Evolutionary conservation across 2,329 filamentous ascomycete species (phyloP), one percentile per base, ranked within the genome.

Genomic region (Colletotrichum viniferum): DNA sequence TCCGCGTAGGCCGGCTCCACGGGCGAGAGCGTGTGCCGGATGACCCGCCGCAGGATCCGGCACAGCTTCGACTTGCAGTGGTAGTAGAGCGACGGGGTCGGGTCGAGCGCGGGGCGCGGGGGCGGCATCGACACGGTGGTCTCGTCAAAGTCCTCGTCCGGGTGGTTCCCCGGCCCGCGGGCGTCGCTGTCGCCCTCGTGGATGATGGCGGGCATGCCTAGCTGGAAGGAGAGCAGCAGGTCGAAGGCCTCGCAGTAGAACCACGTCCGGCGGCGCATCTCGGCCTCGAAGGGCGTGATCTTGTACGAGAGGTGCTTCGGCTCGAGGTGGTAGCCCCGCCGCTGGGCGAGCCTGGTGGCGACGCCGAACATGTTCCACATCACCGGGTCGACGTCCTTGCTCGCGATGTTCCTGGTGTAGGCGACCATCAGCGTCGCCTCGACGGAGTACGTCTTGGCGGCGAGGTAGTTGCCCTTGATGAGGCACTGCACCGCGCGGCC

Each of bases 111-210:
- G 4, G 86, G 84, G 2, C 88, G 83, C 4, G 86, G 83, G 0
- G 83, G 81, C 2, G 88, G 88, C 66, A 89, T 81, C 6, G 84
- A 81, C 13, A 80, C 79, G 18, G 84, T 83, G 24, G 84, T 81
- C 78, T 90, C 88, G 77, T 88, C 87, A 77, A 91, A 89, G 78
- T 90, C 89, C 14, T 86, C 84, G 76, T 91, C 89, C 65, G 81
- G 83, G 9, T 89, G 81, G 78, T 89, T 89, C 9, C 84, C 81
- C 10, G 88, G 88, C 21, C 85, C 82, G 12, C 82, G 83, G 3
- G 86, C 87, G 77, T 89, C 88, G 77, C 84, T 88, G 36, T 86
- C 84, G 16, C 85, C 84, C n/a, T 87, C 83, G 65, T 87, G 83
- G 63, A 90, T 84, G 70, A 87, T 86, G n/a, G 86, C 82, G 2